phyloP scores from a whole-genome alignment of 2,329 filamentous ascomycete genomes.

The Dendrostoma leiphaemia region DNA sequence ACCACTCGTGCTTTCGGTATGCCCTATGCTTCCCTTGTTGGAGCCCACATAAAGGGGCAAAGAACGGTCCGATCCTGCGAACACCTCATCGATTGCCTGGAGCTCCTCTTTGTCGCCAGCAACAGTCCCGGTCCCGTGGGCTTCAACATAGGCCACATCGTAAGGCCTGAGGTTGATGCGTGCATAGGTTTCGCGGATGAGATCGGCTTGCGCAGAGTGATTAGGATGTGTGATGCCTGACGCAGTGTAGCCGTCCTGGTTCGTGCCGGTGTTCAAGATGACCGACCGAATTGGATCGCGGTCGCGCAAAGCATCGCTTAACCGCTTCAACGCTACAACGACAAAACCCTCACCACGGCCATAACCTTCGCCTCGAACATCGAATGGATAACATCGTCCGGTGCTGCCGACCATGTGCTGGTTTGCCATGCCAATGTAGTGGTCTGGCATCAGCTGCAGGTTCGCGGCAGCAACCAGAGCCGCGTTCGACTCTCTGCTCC shows the following conservation, averaged over 20 bases:
- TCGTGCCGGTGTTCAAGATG: constrained; percentile 26
- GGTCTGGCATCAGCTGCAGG: constrained; percentile 24
- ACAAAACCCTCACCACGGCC: constrained; percentile 3
- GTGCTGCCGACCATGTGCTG: constrained; percentile 34
- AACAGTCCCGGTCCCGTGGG: constrained; percentile 1
- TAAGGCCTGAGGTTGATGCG: constrained; percentile 24
- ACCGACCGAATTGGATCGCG: constrained; percentile 3
- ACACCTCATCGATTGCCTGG: neutral
- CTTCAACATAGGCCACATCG: constrained; percentile 1
- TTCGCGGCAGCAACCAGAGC: constrained; percentile 25
- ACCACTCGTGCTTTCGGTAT: constrained; percentile 3
- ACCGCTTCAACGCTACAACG: neutral
- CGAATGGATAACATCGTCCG: constrained; percentile 21
- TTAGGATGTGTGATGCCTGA: constrained; percentile 40
- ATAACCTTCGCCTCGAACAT: neutral
- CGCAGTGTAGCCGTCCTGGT: constrained; percentile 27
- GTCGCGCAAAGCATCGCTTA: constrained; percentile 1
- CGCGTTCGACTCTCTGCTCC: neutral
- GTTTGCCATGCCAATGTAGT: constrained; percentile 25
- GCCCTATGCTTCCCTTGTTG: constrained; percentile 29
- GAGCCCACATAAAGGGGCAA: constrained; percentile 28
- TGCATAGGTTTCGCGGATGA: constrained; percentile 31
- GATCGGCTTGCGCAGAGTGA: constrained; percentile 26
- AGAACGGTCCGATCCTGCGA: neutral
- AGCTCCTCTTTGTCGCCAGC: constrained; percentile 4